Conservation (phyloP, 345 rosid species). For the Arabidopsis suecica region DNA sequence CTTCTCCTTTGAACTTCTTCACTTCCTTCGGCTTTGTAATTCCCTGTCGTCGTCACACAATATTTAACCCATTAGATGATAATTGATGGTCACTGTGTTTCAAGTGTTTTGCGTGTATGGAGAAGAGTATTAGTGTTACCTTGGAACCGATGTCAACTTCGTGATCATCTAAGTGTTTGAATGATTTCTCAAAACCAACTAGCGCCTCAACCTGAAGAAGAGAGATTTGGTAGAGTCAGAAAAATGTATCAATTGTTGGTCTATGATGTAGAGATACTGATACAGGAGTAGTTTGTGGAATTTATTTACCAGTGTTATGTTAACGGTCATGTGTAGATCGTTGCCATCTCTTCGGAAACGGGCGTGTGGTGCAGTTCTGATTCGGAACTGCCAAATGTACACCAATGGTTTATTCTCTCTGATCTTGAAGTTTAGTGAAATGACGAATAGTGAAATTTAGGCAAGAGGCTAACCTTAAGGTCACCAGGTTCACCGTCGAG, state of each 20-base stretch:
- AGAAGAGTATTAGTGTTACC: conserved; percentile 50
- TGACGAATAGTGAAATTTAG: background rate
- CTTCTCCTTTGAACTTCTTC: conserved; percentile 91
- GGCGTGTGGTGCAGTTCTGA: conserved; percentile 84
- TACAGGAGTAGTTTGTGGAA: background rate
- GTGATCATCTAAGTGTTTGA: conserved; percentile 96
- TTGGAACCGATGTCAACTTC: conserved; percentile 79
- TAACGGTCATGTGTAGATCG: conserved; percentile 83
- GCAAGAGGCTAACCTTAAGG: conserved; percentile 68
- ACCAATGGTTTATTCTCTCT: background rate
- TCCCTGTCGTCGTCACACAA: conserved; percentile 57
- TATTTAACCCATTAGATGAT: background rate
- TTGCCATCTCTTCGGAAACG: conserved; percentile 86
- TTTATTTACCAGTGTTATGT: conserved; percentile 76
- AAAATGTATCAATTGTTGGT: background rate
- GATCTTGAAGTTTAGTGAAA: background rate
- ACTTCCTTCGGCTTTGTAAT: conserved; percentile 94
- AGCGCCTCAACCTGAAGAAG: conserved; percentile 86
- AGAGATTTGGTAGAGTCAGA: background rate
- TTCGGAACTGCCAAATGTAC: conserved; percentile 68
- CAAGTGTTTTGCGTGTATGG: background rate
- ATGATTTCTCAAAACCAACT: conserved; percentile 93
- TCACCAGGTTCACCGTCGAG: conserved; percentile 99
- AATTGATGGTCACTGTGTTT: background rate
- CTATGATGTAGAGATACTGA: conserved; percentile 10